Evolutionary conservation across 176 grass and related monocot species (phyloP).

Genomic region (Triticum turgidum): DNA sequence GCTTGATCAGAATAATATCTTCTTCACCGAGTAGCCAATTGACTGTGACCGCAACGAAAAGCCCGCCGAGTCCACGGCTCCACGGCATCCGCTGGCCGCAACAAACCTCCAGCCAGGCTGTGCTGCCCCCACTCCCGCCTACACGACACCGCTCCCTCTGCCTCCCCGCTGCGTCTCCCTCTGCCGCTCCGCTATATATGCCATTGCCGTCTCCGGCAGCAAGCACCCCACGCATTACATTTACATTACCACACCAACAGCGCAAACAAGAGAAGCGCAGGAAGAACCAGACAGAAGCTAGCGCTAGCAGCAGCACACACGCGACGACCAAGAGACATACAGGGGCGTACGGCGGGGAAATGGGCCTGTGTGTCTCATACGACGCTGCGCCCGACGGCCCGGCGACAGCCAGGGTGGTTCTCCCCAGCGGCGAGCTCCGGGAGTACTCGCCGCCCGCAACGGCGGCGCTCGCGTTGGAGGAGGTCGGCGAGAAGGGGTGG

Average conservation of each 20-base stretch:
- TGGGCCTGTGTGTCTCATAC: conserved; percentile 66
- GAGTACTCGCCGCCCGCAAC: conserved; percentile 60
- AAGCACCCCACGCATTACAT: background rate
- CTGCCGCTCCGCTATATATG: conserved; percentile 28
- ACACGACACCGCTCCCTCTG: conserved; percentile 46
- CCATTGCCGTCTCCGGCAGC: conserved; percentile 25
- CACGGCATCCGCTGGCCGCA: background rate
- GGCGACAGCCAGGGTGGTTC: conserved; percentile 52
- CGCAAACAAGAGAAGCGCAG: background rate
- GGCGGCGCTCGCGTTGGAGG: conserved; percentile 38
- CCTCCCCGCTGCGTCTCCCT: conserved; percentile 5
- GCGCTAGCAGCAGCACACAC: background rate
- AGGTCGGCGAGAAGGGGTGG: conserved; percentile 33
- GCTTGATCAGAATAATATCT: background rate
- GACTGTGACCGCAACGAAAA: background rate
- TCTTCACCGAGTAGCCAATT: background rate
- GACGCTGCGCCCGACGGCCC: conserved; percentile 34
- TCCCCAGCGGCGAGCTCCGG: conserved; percentile 55
- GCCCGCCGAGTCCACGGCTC: conserved; percentile 7
- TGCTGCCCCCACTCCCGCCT: conserved; percentile 32
- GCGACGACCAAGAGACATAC: background rate
- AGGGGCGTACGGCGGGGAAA: background rate
- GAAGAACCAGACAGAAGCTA: background rate
- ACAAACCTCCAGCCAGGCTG: conserved; percentile 47
- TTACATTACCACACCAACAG: background rate